Evolutionary conservation across 2,329 filamentous ascomycete species (phyloP).

Genomic region (Parascedosporium putredinis): DNA sequence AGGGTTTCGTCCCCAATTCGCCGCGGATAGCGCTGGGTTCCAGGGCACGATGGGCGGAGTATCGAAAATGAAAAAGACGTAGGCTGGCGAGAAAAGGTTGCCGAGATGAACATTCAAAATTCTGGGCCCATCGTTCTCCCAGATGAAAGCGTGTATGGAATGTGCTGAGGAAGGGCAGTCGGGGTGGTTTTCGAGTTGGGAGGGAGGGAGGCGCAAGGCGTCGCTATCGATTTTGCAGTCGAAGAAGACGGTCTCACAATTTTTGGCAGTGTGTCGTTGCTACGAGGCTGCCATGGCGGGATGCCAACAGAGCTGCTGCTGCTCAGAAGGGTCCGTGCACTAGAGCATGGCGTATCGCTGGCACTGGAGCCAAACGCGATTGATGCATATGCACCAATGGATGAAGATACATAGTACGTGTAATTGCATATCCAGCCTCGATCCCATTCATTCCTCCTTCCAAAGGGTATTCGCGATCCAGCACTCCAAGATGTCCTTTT

Average conservation of each 20-base stretch:
- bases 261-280: constrained; percentile 1
- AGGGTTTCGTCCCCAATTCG: background rate
- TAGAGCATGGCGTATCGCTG: too few species aligned
- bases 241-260: constrained; percentile 1
- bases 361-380: background rate
- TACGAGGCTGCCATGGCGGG: background rate
- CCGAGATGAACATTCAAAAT: background rate
- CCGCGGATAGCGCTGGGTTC: background rate
- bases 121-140: background rate
- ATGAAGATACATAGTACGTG: background rate
- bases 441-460: background rate
- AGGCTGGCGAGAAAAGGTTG: background rate
- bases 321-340: background rate
- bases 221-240: too few species aligned
- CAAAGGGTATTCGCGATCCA: background rate
- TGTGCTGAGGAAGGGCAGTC: background rate
- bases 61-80: background rate
- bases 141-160: background rate
- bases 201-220: too few species aligned
- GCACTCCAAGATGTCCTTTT: background rate
- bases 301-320: background rate
- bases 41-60: background rate
- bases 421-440: background rate
- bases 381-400: background rate
- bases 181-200: too few species aligned